Conservation (phyloP, 352 stramenopile genomes). For the Globisporangium spiculum region DNA sequence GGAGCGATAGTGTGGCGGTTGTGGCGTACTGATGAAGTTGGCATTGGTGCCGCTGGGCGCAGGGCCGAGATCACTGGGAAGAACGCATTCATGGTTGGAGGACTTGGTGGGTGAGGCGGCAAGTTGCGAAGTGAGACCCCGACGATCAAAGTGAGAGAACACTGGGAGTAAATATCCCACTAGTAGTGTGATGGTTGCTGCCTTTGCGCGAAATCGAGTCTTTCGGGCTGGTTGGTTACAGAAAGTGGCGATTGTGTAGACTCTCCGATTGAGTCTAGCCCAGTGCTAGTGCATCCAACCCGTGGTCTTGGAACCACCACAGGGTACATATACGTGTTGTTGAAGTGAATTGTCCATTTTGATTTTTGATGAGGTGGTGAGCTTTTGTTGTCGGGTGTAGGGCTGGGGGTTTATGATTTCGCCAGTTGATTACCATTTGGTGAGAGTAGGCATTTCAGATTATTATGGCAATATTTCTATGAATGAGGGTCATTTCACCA, state of each 20-base stretch:
- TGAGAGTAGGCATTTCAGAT: not conserved
- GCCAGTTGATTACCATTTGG: not conserved
- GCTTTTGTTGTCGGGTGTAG: not conserved
- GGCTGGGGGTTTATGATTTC: not conserved
- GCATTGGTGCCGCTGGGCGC: conserved; percentile 37
- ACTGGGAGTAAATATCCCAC: not conserved
- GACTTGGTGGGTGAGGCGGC: not conserved
- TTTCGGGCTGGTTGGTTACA: not conserved
- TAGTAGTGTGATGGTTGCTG: not conserved
- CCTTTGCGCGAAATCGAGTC: not conserved
- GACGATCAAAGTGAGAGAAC: not conserved
- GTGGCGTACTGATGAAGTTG: conserved; percentile 9
- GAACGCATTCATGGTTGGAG: conserved; percentile 63
- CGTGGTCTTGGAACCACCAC: too few relatives aligned
- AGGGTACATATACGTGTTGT: not conserved
- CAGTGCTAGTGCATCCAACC: not conserved
- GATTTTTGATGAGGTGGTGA: not conserved
- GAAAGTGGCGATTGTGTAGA: not conserved
- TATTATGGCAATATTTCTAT: not conserved
- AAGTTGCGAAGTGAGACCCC: not conserved
- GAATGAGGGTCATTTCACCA: too few relatives aligned
- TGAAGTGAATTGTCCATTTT: not conserved
- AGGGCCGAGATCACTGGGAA: conserved; percentile 75
- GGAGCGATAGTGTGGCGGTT: conserved; percentile 32
- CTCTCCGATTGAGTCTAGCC: too few relatives aligned